Evolutionary conservation across 2,329 filamentous ascomycete species (phyloP), one percentile per base, ranked within the genome.

Genomic region (Colletotrichum theobromicola): DNA sequence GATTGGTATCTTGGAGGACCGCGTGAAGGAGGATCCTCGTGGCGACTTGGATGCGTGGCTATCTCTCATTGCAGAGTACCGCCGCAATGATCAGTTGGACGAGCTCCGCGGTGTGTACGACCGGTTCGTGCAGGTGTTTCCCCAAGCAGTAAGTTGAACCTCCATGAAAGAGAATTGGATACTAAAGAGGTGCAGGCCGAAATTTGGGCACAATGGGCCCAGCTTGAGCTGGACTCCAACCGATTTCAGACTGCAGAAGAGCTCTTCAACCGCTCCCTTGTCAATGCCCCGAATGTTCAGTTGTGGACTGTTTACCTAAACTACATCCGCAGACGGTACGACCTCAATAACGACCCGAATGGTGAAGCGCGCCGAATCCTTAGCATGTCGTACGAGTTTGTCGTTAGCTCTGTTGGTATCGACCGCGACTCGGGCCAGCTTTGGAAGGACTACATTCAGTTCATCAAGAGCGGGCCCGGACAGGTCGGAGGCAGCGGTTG

Each of bases 241-340:
- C 94, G 98, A 77, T 93, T 97, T 75, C 88, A 90, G 72, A 91
- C 92, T 61, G 93, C 97, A 18, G 96, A 98, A 83, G 89, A 92
- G 67, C 93, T 99, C 26, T 98, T 99, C 83, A 92, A 91, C 77
- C 91, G 92, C 78, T 95, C 94, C 35, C 90, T 99, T 50, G 89
- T 95, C 78, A 90, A 90, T 10, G 93, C 97, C 24, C 93, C 94
- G 13, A 94, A 96, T 81, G 93, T 98, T 50, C 91, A 94, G 76
- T 90, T 99, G 24, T 99, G 96, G 95, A 95, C 94, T 8, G 91
- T 95, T 35, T 99, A 99, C 82, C 91, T 99, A 76, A 95, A 98
- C 84, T 98, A 98, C 82, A 94, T 98, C 76, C 95, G 97, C 67
- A 94, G 97, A 62, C 91, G 95, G 77, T 97, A 98, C 83, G 96